Conservation (phyloP, 805 yeast genomes). For the Torulaspora delbrueckii region DNA sequence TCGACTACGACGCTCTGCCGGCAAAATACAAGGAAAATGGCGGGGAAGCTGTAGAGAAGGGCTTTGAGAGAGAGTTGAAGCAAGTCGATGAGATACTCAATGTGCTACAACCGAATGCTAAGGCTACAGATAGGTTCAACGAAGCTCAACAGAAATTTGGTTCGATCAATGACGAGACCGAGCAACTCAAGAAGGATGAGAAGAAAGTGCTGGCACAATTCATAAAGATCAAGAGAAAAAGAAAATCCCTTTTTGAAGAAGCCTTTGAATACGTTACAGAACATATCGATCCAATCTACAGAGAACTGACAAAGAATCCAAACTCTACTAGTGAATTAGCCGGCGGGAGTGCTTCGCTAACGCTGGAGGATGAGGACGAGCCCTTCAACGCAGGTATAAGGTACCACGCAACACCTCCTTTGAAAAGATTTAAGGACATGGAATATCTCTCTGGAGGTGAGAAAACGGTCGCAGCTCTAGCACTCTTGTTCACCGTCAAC, state of each 20-base stretch:
- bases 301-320: slow-evolving; percentile 67
- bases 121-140: slow-evolving; percentile 69
- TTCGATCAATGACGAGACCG: slow-evolving; percentile 61
- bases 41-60: slow-evolving; percentile 29
- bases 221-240: slow-evolving; percentile 50
- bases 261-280: slow-evolving; percentile 75
- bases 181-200: slow-evolving; percentile 57
- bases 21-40: slow-evolving; percentile 39
- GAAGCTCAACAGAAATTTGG: slow-evolving; percentile 60
- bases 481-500: slow-evolving; percentile 85
- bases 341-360: slow-evolving; percentile 91
- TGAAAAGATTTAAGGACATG: slow-evolving; percentile 89
- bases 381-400: slow-evolving; percentile 80
- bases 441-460: slow-evolving; percentile 94
- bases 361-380: slow-evolving; percentile 83
- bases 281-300: slow-evolving; percentile 70
- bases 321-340: slow-evolving; percentile 57
- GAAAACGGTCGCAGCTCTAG: slow-evolving; percentile 92
- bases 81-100: slow-evolving; percentile 34
- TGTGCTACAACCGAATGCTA: slow-evolving; percentile 67
- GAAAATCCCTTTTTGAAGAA: slow-evolving; percentile 59
- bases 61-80: slow-evolving; percentile 39
- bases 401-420: slow-evolving; percentile 94
- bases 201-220: slow-evolving; percentile 50
- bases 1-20: slow-evolving; percentile 50